phyloP scores from a whole-genome alignment of 2,329 filamentous ascomycete genomes.

The Didymellaceae sp. region DNA sequence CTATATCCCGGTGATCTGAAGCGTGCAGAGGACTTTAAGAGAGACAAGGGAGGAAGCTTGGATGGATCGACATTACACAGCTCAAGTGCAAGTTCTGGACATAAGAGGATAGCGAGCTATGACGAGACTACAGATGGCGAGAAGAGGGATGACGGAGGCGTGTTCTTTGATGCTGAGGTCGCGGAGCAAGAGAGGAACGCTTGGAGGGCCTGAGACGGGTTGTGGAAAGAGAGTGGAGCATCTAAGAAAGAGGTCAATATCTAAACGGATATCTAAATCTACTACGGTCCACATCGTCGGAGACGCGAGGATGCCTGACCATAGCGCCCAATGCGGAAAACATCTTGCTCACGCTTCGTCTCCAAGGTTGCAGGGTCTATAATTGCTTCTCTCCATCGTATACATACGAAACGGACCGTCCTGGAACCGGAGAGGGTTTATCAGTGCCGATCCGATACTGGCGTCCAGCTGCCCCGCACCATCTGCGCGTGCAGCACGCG shows the following conservation, averaged over 20 bases:
- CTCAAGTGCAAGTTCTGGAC: background rate
- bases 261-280: no score
- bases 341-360: no score
- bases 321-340: no score
- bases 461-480: background rate
- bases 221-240: background rate
- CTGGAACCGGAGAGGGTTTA: no score
- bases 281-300: no score
- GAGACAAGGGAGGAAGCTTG: slow-evolving; percentile 24
- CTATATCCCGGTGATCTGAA: slow-evolving; percentile 34
- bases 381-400: no score
- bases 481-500: no score
- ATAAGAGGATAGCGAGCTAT: slow-evolving; percentile 14
- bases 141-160: background rate
- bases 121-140: slow-evolving; percentile 14
- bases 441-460: no score
- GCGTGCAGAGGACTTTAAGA: slow-evolving; percentile 36
- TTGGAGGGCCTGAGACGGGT: background rate
- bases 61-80: slow-evolving; percentile 14
- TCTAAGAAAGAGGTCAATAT: no score
- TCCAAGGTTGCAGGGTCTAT: no score
- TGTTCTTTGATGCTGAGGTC: slow-evolving; percentile 14
- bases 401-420: no score
- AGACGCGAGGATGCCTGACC: no score
- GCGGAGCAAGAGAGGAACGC: slow-evolving; percentile 15